These are phyloP conservation scores for Candolleomyces efflorescens DNA, from an alignment of 768 basidiomycete species.

Conservation along the genomic window DNA sequence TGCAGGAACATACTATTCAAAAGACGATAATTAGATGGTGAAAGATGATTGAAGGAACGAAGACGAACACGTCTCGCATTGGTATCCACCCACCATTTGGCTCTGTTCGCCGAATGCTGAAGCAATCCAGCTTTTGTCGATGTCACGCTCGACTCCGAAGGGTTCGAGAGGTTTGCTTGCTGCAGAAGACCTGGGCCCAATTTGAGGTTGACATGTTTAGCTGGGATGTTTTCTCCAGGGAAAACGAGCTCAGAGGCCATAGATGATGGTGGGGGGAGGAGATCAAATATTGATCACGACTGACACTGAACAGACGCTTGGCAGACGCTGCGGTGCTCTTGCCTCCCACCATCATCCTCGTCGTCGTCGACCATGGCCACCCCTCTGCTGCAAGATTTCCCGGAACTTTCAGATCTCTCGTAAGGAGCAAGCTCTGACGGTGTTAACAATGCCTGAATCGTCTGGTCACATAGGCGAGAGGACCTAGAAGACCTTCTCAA, in stretches of 20 bases:
- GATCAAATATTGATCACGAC: constrained; percentile 8
- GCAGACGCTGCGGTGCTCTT: not conserved
- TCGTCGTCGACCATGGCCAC: constrained; percentile 32
- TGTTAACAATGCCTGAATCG: not conserved
- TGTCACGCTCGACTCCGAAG: constrained; percentile 32
- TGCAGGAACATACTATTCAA: constrained; percentile 80
- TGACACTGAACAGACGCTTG: no score
- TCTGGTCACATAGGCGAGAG: constrained; percentile 46
- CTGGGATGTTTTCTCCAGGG: constrained; percentile 77
- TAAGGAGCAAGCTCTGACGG: constrained; percentile 28
- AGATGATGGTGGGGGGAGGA: constrained; percentile 10
- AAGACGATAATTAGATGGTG: constrained; percentile 5
- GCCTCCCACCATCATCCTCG: constrained; percentile 6
- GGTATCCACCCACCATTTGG: constrained; percentile 86
- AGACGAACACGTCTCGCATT: constrained; percentile 77
- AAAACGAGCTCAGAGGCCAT: constrained; percentile 50
- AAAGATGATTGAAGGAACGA: constrained; percentile 4
- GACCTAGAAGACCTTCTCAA: constrained; percentile 87
- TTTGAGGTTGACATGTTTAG: constrained; percentile 75
- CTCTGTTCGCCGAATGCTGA: constrained; percentile 65
- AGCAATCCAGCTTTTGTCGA: constrained; percentile 70
- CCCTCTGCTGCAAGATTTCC: constrained; percentile 56
- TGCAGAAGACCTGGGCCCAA: constrained; percentile 82
- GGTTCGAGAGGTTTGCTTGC: constrained; percentile 23
- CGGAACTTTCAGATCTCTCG: constrained; percentile 72